Base-by-base conservation (phyloP, 2,329 filamentous ascomycete species). In the Fusarium virguliforme region DNA sequence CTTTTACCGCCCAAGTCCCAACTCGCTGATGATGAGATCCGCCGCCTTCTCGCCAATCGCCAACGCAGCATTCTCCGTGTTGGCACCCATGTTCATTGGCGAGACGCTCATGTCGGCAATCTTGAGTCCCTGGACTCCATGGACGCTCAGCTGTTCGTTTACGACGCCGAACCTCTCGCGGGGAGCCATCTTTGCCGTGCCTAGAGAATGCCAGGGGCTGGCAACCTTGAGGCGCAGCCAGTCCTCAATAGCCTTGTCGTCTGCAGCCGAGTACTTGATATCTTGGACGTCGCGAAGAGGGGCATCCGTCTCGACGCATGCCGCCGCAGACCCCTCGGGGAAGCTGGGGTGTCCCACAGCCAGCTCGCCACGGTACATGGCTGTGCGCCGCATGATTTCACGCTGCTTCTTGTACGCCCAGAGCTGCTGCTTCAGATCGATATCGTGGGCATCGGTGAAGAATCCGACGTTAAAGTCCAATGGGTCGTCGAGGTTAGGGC, bases 331-430 rank as follows among this genome's bases (percentile, higher is more conserved):
- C 5, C 46, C 82, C 8, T 86, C 64, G 1, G 81, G 71, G 72
- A 87, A 87, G 8, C 77, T 74, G 1, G 85, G 85, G 61, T 86
- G 84, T 0, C 80, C 76, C 8, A 75, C 64, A 7, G 79, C 75
- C 2, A 84, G 40, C 74, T 87, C 82, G 74, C 87, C 82, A 67
- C 83, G 76, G 78, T 86, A 90, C 71, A 85, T 83, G 1, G 82
- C 77, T 74, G 88, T 87, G 9, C 88, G 86, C 3, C 89, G 85
- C 40, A 84, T 82, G 60, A 91, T 85, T 76, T 91, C 89, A 3
- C 90, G 87, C 30, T 84, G 83, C 71, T 86, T 87, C 79, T 92
- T 92, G 81, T 92, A 92, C 1, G 82, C 85, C 89, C 89, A 91
- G 15, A 90, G 73, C 24, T 88, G 85, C 73, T 86, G 88, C 78